These are phyloP conservation scores for Millerozyma miso DNA, from an alignment of 805 yeast species.

Conservation along the genomic window DNA sequence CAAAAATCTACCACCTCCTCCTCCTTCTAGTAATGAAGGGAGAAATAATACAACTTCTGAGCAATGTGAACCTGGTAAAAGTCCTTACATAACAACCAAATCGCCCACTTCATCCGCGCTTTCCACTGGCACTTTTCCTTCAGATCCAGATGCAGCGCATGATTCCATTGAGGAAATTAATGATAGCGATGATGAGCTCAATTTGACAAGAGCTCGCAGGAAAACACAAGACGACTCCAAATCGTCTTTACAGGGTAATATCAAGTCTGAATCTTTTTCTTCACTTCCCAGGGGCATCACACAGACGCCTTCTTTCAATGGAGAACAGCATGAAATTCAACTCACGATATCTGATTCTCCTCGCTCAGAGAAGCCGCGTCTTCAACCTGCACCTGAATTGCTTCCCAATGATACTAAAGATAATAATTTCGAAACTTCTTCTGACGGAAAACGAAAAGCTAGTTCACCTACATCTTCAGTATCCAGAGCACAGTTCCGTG, in stretches of 20 bases:
- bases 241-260: background rate
- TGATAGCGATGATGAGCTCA: conserved; percentile 36
- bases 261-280: background rate
- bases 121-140: background rate
- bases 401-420: conserved; percentile 2
- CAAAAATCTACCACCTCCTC: conserved; percentile 14
- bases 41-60: background rate
- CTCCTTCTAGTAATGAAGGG: conserved; percentile 9
- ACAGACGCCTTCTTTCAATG: background rate
- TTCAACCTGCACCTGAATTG: background rate
- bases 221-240: background rate
- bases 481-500: conserved; percentile 16
- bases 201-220: conserved; percentile 5
- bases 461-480: conserved; percentile 8
- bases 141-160: conserved; percentile 9
- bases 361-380: background rate
- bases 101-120: conserved; percentile 7
- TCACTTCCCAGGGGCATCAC: background rate
- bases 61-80: background rate
- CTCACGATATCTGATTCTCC: background rate
- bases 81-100: background rate
- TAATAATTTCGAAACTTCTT: conserved; percentile 2
- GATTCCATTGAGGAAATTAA: conserved; percentile 40
- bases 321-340: background rate
- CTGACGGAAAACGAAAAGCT: background rate